Base-by-base conservation (phyloP, 805 yeast genomes). In the Yarrowia phangngaensis region DNA sequence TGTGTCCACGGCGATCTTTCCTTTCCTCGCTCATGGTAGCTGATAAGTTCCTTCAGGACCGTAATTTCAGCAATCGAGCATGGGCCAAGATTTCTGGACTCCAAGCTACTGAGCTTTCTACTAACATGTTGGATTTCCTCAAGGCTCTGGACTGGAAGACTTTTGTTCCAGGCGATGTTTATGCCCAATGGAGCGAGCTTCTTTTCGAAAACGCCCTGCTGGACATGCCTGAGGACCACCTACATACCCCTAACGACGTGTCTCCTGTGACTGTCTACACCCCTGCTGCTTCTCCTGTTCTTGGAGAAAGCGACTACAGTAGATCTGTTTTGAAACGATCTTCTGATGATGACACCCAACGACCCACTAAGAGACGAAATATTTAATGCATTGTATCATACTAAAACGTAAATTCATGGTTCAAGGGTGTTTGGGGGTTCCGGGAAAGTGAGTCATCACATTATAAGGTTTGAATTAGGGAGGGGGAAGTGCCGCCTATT, bases 21-120 rank as follows among this genome's bases (percentile, higher is more conserved):
- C 70, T 86, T 53, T 74, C 80, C 2, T 74, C 84, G 58, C 62
- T 86, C 47, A 82, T 85, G 47, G 67, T 86, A 28, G 80, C 92
- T 4, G 75, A 81, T 46, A 86, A 86, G 61, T 84, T 79, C 62
- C 70, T 74, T 52, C 86, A 80, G 60, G 95, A 86, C 64, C 75
- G 77, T 43, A 82, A 80, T 60, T 84, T 76, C 63, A 70, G 83
- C 22, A 71, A 82, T 56, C 72, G 70, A 53, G 75, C 84, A 5
- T 86, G 95, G 95, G 69, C 82, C 45, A 75, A 77, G 60, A 79
- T 86, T 41, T 75, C 86, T 24, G 92, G 94, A 0, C 70, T 83
- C 30, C 59, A 75, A 16, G 58, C 74, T 4, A 55, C 61, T 20
- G 80, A 76, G 51, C 66, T 86, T 46, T 70, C 68, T 52, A 60